Base-by-base conservation (phyloP, 2,329 filamentous ascomycete species). In the Pleurostoma richardsiae region DNA sequence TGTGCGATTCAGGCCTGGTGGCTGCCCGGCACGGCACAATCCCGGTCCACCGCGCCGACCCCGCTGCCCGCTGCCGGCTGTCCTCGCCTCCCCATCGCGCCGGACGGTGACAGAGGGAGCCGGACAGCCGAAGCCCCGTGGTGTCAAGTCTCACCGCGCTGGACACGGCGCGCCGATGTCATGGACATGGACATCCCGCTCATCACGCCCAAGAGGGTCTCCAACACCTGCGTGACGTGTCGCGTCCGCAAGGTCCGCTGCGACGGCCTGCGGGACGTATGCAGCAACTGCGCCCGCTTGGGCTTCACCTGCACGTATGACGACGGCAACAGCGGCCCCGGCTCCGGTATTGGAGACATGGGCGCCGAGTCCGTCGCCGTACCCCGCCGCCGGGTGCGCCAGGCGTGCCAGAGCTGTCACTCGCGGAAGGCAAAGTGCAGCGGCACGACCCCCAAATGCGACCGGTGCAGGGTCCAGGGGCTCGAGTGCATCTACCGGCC, bases 271-370 rank as follows among this genome's bases (percentile, higher is more conserved):
- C 73, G 73, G 39, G 68, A 73, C 43, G 63, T 76, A 49, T 82
- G 78, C 60, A 73, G 74, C 62, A 80, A 80, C 61, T 82, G 78
- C 61, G 74, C 79, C 52, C 73, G 78, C 26, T 70, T 82, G 40
- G 76, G 75, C 42, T 80, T 81, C 53, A 68, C 71, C 5, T 82
- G 78, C 58, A 77, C 77, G 6, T 81, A 79, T 55, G 74, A 79
- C 49, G 75, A 78, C 45, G 48, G 50, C 38, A 33, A 43, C 42
- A 48, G 47, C 45, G 53, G 48, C 30, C 19, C 41, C 41, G 48
- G 45, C 43, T 19, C 19, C 19, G 19, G 19, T 19, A 19, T 19
- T 19, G 19, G 19, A 19, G 19, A 19, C 19, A 19, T 19, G 19
- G 39, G 43, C 44, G 42, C 27, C 41, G 39, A 44, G 48, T 61